Base-by-base conservation (phyloP, 139 green algal species). In the Auxenochlorella pyrenoidosa region DNA sequence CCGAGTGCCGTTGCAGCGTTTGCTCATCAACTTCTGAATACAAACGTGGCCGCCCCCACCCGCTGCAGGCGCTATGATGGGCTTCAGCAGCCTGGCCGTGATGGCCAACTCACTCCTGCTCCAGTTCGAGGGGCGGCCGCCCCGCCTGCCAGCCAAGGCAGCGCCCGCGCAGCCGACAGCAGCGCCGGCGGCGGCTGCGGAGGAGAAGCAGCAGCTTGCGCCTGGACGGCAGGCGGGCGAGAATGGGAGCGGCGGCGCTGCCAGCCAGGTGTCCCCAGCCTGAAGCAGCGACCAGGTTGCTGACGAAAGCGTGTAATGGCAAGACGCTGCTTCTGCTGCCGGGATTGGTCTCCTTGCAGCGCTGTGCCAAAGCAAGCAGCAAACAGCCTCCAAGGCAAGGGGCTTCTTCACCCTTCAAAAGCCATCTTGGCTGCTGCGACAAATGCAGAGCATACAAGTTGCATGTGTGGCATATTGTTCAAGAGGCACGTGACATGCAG, bases 21-120 rank as follows among this genome's bases (percentile, higher is more conserved):
- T n/a, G 6, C 8, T 12, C 47, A 18, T 13, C 18, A 24, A 24
- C 54, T 4, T 24, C 54, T 63, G 10, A 26, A 26, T 24, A 28
- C 18, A 63, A 8, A 22, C 22, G 10, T 24, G 21, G 32, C 30
- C 24, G 10, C 70, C 8, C 51, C n/a, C 36, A 60, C 47, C n/a
- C 40, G 13, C 34, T 75, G 87, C 89, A 93, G 95, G 94, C 28
- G 96, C 96, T 0, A 80, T 98, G 22, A 98, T 98, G 96, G 96
- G 95, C 1, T 5, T 95, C 8, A 96, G 92, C 85, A 96, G 92
- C 0, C 83, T 98, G 36, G 91, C 93, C 19, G 96, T 98, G 2
- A 97, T 98, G 89, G 90, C 75, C 68, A 98, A 98, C 92, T 98
- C 95, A 5, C 89, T 98, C 65, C 83, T 95, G 73, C 92, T 98